Base-by-base conservation (phyloP, 2,329 filamentous ascomycete genomes). In the Monosporascus sp. region DNA sequence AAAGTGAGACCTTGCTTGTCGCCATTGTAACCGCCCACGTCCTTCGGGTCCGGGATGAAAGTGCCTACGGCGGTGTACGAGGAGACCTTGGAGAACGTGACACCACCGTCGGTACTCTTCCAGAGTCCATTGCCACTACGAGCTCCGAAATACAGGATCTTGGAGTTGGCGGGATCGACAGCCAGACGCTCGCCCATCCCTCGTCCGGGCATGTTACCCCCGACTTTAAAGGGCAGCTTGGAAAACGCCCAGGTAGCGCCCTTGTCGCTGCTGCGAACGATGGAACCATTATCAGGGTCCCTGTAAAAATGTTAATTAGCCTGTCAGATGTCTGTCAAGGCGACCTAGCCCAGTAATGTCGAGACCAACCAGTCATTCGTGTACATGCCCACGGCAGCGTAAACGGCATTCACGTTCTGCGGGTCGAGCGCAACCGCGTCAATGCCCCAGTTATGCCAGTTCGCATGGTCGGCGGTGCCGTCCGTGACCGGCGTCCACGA, bases 171-270 rank as follows among this genome's bases (percentile, higher is more conserved):
- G 2, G 81, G 81, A 60, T 84, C 81, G 8, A 84, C 74, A 2
- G 79, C 80, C 5, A 84, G 74, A 16, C 81, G 74, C 63, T 84
- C 82, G 17, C 82, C 82, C 66, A 77, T 78, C 7, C 82, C 82
- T 27, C 82, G 76, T 2, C 82, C 82, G 7, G 81, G 81, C 80
- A 83, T 84, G 62, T 84, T 84, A 0, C 81, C 81, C 7, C 81
- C 81, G 46, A 83, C 78, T 63, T 84, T 84, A 71, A 84, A 84
- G 2, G 78, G 72, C 0, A 84, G 70, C 6, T 69, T 67, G 0
- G 77, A 75, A 20, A 72, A 69, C 1, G 69, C 61, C 77, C 79
- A 84, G 1, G 80, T 82, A 3, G 65, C 67, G 1, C 82, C 82
- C 59, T 75, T 71, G 58, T 85, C 79, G 8, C 72, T 76, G 8